Evolutionary conservation across 139 green algal species (phyloP).

Genomic region (Limnomonas spitsbergensis): DNA sequence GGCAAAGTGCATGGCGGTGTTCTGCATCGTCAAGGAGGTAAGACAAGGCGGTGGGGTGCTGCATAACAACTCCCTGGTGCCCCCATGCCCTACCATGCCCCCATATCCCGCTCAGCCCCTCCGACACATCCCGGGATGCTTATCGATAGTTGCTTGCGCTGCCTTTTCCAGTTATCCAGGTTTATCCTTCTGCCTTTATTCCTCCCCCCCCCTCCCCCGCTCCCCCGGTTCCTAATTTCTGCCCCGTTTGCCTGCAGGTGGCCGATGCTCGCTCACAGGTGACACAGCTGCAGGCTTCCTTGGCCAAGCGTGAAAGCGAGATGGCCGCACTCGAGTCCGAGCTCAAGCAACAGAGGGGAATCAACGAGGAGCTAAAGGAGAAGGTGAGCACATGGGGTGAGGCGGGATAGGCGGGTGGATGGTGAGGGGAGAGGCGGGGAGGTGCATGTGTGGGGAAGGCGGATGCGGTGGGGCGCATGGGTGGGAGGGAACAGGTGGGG

Average conservation of each 20-base stretch:
- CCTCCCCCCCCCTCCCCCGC: no score
- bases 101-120: no score
- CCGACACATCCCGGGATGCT: no score
- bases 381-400: neutral
- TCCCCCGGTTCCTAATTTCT: no score
- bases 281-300: neutral
- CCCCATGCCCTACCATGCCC: no score
- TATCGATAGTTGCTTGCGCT: no score
- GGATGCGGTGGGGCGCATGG: neutral
- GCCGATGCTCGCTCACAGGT: neutral
- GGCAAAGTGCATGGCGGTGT: neutral
- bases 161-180: no score
- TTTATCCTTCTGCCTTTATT: no score
- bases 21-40: no score
- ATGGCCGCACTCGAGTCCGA: neutral
- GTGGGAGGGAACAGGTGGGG: neutral
- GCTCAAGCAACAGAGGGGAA: neutral
- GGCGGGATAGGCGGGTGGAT: neutral
- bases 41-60: no score
- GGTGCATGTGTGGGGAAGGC: neutral
- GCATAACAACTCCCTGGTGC: no score
- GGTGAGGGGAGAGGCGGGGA: neutral
- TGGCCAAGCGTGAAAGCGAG: neutral
- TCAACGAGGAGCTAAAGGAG: neutral
- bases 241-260: no score